phyloP scores from a whole-genome alignment of 192 early-diverging fungal genomes.

The Spinellus fusiger region DNA sequence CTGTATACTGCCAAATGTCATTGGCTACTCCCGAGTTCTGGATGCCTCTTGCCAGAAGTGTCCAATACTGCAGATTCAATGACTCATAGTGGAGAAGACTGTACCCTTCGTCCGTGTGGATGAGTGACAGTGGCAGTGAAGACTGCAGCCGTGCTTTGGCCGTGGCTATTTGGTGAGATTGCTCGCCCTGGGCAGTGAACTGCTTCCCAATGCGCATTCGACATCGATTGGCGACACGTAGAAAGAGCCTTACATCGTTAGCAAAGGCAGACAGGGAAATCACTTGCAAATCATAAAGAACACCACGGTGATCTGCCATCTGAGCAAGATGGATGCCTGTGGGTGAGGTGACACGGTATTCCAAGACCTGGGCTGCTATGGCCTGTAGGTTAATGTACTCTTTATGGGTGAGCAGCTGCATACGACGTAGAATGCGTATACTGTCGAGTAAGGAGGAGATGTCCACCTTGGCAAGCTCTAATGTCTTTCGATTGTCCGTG shows the following conservation, averaged over 20 bases:
- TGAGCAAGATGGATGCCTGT: conserved; percentile 46
- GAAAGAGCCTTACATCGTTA: conserved; percentile 47
- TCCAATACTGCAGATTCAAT: conserved; percentile 56
- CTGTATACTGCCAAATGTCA: conserved; percentile 50
- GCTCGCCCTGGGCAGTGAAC: conserved; percentile 33
- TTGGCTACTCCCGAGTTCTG: conserved; percentile 44
- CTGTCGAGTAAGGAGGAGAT: conserved; percentile 47
- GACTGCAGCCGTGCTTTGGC: background rate
- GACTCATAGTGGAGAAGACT: conserved; percentile 34
- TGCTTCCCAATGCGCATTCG: conserved; percentile 60
- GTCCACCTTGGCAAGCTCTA: conserved; percentile 43
- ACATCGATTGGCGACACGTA: conserved; percentile 49
- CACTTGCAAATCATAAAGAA: conserved; percentile 52
- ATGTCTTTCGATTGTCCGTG: conserved; percentile 28
- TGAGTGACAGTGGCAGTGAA: background rate
- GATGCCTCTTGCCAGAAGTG: conserved; percentile 43
- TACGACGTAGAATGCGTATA: conserved; percentile 42
- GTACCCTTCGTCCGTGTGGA: conserved; percentile 6
- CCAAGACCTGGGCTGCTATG: conserved; percentile 45
- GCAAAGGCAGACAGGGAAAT: conserved; percentile 47
- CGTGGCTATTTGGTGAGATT: conserved; percentile 22
- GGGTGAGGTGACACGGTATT: conserved; percentile 48
- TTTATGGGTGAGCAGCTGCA: conserved; percentile 48
- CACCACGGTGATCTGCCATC: conserved; percentile 49
- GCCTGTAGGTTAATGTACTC: conserved; percentile 49